Evolutionary conservation across 768 basidiomycete genomes (phyloP).

Genomic region (Tylopilus plumbeoviolaceoides): DNA sequence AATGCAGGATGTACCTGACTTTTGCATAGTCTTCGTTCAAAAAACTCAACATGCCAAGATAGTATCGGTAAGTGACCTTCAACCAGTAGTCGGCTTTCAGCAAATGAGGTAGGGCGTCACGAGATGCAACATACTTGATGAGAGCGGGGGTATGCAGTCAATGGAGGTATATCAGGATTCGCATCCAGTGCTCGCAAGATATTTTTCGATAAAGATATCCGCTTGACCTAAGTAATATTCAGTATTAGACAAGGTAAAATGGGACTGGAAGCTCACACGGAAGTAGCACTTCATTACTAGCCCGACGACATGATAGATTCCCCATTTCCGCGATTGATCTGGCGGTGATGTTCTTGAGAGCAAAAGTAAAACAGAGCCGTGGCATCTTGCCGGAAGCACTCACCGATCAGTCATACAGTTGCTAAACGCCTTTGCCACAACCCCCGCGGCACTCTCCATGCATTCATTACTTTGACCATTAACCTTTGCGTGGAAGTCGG

Average conservation of each 20-base stretch:
- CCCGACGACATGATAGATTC: slow-evolving; percentile 88
- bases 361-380: neutral
- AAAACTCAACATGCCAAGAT: slow-evolving; percentile 92
- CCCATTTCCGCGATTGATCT: slow-evolving; percentile 80
- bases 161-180: slow-evolving; percentile 77
- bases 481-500: slow-evolving; percentile 57
- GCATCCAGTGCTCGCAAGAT: slow-evolving; percentile 86
- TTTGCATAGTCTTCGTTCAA: slow-evolving; percentile 88
- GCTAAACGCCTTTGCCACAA: slow-evolving; percentile 86
- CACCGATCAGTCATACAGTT: slow-evolving; percentile 83
- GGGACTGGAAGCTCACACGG: slow-evolving; percentile 48
- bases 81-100: slow-evolving; percentile 17
- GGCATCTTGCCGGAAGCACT: slow-evolving; percentile 7
- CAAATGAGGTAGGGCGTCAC: slow-evolving; percentile 3
- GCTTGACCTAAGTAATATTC: slow-evolving; percentile 59
- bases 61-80: slow-evolving; percentile 92
- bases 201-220: slow-evolving; percentile 88
- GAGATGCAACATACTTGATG: slow-evolving; percentile 61
- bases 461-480: slow-evolving; percentile 55
- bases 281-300: slow-evolving; percentile 94
- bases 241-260: neutral
- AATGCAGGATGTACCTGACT: slow-evolving; percentile 35
- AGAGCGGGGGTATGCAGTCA: slow-evolving; percentile 71
- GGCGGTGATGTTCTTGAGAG: slow-evolving; percentile 56
- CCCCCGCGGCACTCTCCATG: slow-evolving; percentile 85